Evolutionary conservation across 768 basidiomycete species (phyloP), one percentile per base, ranked within the genome.

Genomic region (Boletus eberwhitei): DNA sequence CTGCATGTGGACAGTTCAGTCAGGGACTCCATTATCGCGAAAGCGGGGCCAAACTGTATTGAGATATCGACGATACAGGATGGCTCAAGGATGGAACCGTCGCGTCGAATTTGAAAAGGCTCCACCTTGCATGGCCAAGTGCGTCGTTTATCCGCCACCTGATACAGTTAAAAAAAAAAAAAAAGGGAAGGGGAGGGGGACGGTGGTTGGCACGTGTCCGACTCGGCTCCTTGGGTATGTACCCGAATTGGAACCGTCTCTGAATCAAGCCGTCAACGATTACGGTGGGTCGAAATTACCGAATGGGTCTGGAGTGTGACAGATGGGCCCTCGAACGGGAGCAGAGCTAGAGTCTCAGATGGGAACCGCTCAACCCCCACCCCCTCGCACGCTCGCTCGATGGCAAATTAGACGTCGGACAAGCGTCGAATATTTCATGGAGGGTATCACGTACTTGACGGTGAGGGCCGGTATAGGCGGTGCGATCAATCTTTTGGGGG

Each of bases 401-500:
- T 19, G 54, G 53, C 8, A 37, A 44, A 57, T 56, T 54, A 60
- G 61, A 57, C 54, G 57, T 65, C 11, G 37, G 34, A 26, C 24
- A 26, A n/a, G n/a, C n/a, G 24, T 24, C 24, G 24, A 24, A 24
- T 24, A 24, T 24, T 24, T 50, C 49, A 54, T 52, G 50, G 47
- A 29, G 5, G 17, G 41, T 60, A 31, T 45, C 29, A 63, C 62
- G 62, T 64, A 65, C 47, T 24, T 24, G 47, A 50, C 46, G 24
- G 24, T 58, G 57, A n/a, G n/a, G n/a, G n/a, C n/a, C n/a, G n/a
- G n/a, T n/a, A n/a, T n/a, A n/a, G n/a, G n/a, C n/a, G 24, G 24
- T 58, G 57, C 48, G 64, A 67, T 63, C 61, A 56, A 61, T 60
- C 57, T 63, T 50, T 13, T n/a, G n/a, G n/a, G n/a, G n/a, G n/a